Evolutionary conservation across 2,329 filamentous ascomycete species (phyloP), one percentile per base, ranked within the genome.

Genomic region (Penicillium polonicum): DNA sequence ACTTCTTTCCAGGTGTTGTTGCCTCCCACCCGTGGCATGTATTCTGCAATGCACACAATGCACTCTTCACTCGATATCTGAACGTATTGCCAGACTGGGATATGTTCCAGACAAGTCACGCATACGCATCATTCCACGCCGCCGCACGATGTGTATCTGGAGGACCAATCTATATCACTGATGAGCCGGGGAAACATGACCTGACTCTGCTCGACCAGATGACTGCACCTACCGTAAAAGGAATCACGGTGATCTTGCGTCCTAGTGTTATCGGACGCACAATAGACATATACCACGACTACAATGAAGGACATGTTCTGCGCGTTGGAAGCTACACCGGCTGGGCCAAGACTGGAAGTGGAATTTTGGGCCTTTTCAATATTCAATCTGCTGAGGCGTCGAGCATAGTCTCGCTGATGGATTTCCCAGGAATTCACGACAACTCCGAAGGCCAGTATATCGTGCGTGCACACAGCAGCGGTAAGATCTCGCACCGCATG

Each of bases 151-250:
- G 91, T 72, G 81, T 99, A 10, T 92, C 88, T 48, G 94, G 94
- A 9, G 94, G 94, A 0, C 94, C 93, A 0, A 88, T 99, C 41
- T 97, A 95, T 68, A 92, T 99, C 71, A 97, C 93, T 0, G 94
- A 99, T 73, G 83, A 86, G 0, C 93, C 93, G 0, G 92, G 91
- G 0, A 78, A 90, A 59, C 91, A 97, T 72, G 83, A 96, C 68
- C 68, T 92, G 31, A 75, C 82, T 6, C 75, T 99, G 17, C 89
- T 99, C 59, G 76, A 81, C 29, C 88, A 95, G 71, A 92, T 97
- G 82, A 92, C 89, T 0, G 92, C 89, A 0, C 78, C 82, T 12
- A 94, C 90, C 0, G 80, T 86, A 0, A 79, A 84, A 25, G 90
- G 87, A 0, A 87, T 85, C 62, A 94, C 91, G 0, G 84, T 96